These are phyloP conservation scores for Hyaloperonospora brassicae DNA, from an alignment of 352 stramenopile genomes.

Conservation along the genomic window DNA sequence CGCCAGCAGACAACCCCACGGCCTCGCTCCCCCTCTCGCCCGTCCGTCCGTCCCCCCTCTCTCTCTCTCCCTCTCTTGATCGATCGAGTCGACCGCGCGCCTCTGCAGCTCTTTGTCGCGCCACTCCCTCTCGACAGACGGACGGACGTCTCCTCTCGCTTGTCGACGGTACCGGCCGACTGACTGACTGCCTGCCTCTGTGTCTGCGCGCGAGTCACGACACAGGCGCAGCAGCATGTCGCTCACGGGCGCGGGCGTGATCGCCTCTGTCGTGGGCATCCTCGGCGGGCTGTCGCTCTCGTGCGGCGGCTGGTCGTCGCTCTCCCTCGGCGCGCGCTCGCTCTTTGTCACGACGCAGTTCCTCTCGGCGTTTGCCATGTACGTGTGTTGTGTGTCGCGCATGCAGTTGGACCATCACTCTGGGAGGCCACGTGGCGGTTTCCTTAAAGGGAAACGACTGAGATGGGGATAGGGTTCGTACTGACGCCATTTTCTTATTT, in stretches of 20 bases:
- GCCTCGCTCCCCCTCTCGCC: neutral
- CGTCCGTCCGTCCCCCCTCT: neutral
- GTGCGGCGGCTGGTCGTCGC: conserved; percentile 80
- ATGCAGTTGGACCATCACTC: conserved; percentile 8
- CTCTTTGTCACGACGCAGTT: conserved; percentile 80
- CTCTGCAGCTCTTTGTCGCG: neutral
- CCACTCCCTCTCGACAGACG: too few relatives aligned
- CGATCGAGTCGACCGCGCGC: neutral
- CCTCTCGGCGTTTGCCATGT: conserved; percentile 78
- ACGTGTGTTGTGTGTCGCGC: conserved; percentile 5
- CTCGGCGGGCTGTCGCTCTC: conserved; percentile 74
- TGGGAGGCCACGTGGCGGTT: neutral
- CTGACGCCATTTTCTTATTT: neutral
- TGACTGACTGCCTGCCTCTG: too few relatives aligned
- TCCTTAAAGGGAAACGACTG: too few relatives aligned
- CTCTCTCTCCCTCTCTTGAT: neutral
- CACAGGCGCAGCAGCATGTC: conserved; percentile 27
- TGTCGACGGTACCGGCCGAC: too few relatives aligned
- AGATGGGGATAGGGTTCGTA: too few relatives aligned
- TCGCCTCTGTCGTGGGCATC: conserved; percentile 71
- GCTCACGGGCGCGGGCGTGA: conserved; percentile 47
- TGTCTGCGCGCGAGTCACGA: too few relatives aligned
- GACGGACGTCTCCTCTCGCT: neutral
- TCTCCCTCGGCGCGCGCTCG: conserved; percentile 76
- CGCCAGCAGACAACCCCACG: conserved; percentile 22